Conservation (phyloP, 163 green algal species). For the Scenedesmus sp. region DNA sequence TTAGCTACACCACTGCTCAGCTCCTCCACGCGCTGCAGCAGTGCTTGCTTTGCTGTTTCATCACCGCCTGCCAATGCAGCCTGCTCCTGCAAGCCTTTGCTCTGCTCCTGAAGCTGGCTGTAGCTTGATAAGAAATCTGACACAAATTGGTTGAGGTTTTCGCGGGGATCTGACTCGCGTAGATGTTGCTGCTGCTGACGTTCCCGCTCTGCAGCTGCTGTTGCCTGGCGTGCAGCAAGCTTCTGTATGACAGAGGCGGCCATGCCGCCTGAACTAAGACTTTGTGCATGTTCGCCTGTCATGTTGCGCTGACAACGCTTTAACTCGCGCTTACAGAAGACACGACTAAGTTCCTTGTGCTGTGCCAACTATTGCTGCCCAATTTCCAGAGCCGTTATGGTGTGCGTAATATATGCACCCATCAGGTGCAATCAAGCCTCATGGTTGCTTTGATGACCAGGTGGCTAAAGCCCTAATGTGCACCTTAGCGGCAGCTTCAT, state of each 20-base stretch:
- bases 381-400: no score
- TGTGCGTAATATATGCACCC: no score
- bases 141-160: slow-evolving; percentile 10
- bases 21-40: slow-evolving; percentile 43
- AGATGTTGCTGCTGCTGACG: slow-evolving; percentile 5
- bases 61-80: neutral
- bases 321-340: neutral
- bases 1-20: slow-evolving; percentile 42
- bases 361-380: no score
- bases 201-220: slow-evolving; percentile 22
- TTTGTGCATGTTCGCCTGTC: neutral
- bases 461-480: no score
- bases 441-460: no score
- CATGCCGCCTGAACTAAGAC: neutral
- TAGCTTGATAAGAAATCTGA: neutral
- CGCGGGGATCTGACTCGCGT: neutral
- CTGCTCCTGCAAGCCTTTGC: neutral
- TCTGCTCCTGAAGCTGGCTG: neutral
- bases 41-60: neutral
- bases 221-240: slow-evolving; percentile 20
- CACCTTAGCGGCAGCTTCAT: no score
- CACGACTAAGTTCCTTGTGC: neutral
- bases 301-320: neutral
- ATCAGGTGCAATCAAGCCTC: no score
- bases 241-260: neutral